These are phyloP conservation scores for Postia placenta DNA, from an alignment of 768 basidiomycete species.

Conservation along the genomic window DNA sequence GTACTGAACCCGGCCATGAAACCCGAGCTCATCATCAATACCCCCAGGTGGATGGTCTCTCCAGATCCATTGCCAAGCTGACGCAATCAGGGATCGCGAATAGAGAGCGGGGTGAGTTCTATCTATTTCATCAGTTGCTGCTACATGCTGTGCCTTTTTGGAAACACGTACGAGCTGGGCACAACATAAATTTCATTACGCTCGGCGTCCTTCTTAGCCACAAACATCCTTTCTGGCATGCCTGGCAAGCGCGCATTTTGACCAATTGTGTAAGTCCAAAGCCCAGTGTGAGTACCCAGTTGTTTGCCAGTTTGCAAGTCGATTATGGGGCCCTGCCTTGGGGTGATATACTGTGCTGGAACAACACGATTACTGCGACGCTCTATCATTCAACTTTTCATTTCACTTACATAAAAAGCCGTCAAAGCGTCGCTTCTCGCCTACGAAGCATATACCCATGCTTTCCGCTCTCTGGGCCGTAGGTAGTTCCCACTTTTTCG, in stretches of 20 bases:
- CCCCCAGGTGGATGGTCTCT: constrained; percentile 44
- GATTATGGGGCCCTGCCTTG: constrained; percentile 65
- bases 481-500: constrained; percentile 52
- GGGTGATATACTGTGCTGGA: constrained; percentile 70
- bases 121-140: background rate
- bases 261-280: constrained; percentile 86
- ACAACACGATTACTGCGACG: background rate
- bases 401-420: constrained; percentile 60
- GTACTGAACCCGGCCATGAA: constrained; percentile 49
- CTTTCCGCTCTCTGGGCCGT: constrained; percentile 78
- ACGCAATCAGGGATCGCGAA: constrained; percentile 26
- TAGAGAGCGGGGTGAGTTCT: constrained; percentile 62
- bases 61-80: constrained; percentile 77
- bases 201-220: constrained; percentile 60
- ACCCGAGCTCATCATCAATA: constrained; percentile 37
- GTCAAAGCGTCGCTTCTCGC: constrained; percentile 66
- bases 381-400: background rate
- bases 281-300: constrained; percentile 60
- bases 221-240: constrained; percentile 57
- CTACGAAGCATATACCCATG: constrained; percentile 95
- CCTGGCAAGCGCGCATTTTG: constrained; percentile 69
- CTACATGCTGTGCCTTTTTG: background rate
- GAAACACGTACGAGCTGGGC: constrained; percentile 50
- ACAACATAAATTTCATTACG: constrained; percentile 73
- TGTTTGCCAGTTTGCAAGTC: constrained; percentile 46